Base-by-base conservation (phyloP, 345 rosid genomes). In the Murraya paniculata region DNA sequence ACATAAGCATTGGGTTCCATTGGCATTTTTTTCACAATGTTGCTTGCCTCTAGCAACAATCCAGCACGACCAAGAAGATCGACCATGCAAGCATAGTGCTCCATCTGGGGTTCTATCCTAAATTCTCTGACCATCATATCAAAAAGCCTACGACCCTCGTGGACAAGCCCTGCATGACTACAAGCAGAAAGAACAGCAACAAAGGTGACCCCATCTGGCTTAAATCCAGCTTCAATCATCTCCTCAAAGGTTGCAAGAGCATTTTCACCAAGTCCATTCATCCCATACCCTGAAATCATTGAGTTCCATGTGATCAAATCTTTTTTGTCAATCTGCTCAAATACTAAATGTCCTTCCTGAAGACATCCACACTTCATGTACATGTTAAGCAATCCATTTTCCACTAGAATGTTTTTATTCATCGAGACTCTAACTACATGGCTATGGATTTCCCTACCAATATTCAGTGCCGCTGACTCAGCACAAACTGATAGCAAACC, bases 121-220 rank as follows among this genome's bases (percentile, higher is more conserved):
- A 82, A 88, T 31, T 77, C 81, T 27, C 14, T 57, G 24, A 55
- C 35, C 93, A 91, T 90, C 19, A 81, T 81, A 73, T 86, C 56
- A 75, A 88, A 89, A 72, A 88, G 67, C 25, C 48, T 74, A 57
- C 86, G 89, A 13, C 91, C 98, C 81, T 88, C 80, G 25, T 77
- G 66, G 59, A 90, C 93, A 73, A 93, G 86, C 69, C 97, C 94
- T 36, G 92, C 86, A 74, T 89, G 97, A 84, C 91, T 90, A 77
- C 94, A 93, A 5, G 97, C 92, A 77, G 98, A 91, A 73, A 89
- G 94, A 87, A 90, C 85, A 41, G 98, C 90, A 59, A 90, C 82
- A 77, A 93, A 85, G n/a, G 94, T 85, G 71, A 95, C 82, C 36
- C 86, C 87, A 77, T 91, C 89, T 2, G 92, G 98, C 68, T 66